These are phyloP conservation scores for Spathaspora girioi DNA, from an alignment of 805 yeast species.

Conservation along the genomic window DNA sequence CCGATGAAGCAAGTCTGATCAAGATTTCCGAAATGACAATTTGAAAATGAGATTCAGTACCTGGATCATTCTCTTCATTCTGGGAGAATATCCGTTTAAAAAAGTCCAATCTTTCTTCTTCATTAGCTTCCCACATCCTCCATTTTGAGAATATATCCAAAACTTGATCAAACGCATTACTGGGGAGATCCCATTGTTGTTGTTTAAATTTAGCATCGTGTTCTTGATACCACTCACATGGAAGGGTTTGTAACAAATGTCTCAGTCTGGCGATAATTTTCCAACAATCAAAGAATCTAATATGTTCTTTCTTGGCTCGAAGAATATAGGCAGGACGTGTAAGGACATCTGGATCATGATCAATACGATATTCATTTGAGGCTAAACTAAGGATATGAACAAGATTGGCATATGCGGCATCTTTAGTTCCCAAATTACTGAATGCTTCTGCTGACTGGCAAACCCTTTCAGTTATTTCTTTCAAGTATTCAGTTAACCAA, in stretches of 20 bases:
- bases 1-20: constrained; percentile 2
- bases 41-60: background rate
- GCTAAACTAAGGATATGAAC: constrained; percentile 40
- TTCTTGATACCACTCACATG: constrained; percentile 43
- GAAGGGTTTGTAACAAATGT: constrained; percentile 62
- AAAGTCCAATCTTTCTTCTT: constrained; percentile 15
- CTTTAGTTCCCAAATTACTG: constrained; percentile 10
- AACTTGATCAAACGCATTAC: constrained; percentile 52
- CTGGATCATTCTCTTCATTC: background rate
- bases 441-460: constrained; percentile 16
- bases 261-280: constrained; percentile 74
- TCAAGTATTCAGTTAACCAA: constrained; percentile 19
- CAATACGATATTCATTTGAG: constrained; percentile 43
- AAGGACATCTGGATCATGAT: constrained; percentile 84
- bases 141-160: constrained; percentile 63
- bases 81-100: constrained; percentile 13
- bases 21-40: constrained; percentile 2
- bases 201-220: constrained; percentile 2
- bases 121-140: constrained; percentile 88
- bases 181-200: constrained; percentile 42
- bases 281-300: constrained; percentile 84
- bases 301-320: constrained; percentile 67
- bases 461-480: constrained; percentile 8
- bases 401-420: constrained; percentile 29
- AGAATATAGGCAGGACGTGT: constrained; percentile 85